Evolutionary conservation across 345 rosid species (phyloP).

Genomic region (Excoecaria cochinchinensis): DNA sequence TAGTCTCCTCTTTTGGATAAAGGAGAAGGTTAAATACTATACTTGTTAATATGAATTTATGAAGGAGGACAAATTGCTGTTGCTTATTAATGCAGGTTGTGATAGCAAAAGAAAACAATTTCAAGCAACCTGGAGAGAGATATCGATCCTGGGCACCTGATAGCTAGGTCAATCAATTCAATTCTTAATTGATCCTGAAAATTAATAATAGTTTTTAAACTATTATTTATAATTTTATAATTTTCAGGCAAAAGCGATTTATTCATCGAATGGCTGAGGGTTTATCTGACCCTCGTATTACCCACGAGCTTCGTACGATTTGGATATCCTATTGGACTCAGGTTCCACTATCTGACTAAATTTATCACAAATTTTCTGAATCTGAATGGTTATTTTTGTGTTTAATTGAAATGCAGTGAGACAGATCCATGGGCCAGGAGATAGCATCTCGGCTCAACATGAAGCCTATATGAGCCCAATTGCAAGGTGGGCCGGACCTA

Average conservation of each 20-base stretch:
- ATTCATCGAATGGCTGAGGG: constrained; percentile 69
- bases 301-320: constrained; percentile 74
- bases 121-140: constrained; percentile 91
- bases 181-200: not conserved
- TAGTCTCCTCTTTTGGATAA: constrained; percentile 4
- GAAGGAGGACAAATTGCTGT: no score
- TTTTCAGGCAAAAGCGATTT: constrained; percentile 78
- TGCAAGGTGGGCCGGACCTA: no score
- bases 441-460: constrained; percentile 68
- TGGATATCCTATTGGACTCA: constrained; percentile 89
- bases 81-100: constrained; percentile 49
- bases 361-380: not conserved
- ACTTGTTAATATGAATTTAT: no score
- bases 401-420: constrained; percentile 37
- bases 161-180: constrained; percentile 50
- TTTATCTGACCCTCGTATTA: constrained; percentile 74
- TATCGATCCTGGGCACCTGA: constrained; percentile 75
- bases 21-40: not conserved
- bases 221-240: not conserved
- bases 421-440: constrained; percentile 72
- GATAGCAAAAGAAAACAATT: constrained; percentile 81
- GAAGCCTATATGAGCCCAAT: no score
- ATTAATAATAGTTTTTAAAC: not conserved
- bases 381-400: no score
- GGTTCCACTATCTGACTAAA: constrained; percentile 34